Evolutionary conservation across 768 basidiomycete genomes (phyloP), one percentile per base, ranked within the genome.

Genomic region (Gloeophyllum trabeum): DNA sequence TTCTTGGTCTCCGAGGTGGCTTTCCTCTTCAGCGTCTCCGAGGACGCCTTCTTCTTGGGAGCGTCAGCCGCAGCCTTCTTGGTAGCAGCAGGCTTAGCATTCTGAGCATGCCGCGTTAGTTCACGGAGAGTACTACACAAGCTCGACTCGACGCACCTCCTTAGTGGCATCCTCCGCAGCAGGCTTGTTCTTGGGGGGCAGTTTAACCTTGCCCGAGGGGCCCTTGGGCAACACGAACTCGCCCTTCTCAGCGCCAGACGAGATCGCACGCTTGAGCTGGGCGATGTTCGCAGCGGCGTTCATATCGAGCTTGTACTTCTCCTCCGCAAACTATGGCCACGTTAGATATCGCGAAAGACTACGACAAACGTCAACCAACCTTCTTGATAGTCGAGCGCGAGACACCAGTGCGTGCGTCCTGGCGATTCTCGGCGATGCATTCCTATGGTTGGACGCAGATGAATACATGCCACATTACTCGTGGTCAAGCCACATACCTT

Each of bases 341-440:
- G 30, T 21, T 22, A 34, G 7, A 26, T 39, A 37, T 41, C 16
- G 43, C 40, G 19, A 6, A 16, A 3, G 3, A 19, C n/a, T n/a
- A 16, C 19, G 16, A 25, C 36, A 12, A 21, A 37, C 20, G 7
- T 10, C 13, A 21, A 37, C 54, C 19, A 26, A 54, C 62, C 59
- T 63, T 63, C 77, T 92, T 93, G 61, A 92, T 81, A 5, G 70
- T 70, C 18, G 66, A 62, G 38, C 90, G 73, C 12, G 87, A 90
- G 28, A 88, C 88, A 46, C 87, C 88, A 42, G 63, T 51, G 37
- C 82, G 77, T 21, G 69, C 65, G 26, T 84, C 81, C 32, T 80
- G 79, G 50, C 73, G 75, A 56, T 79, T 65, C 24, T 61, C 67
- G 43, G 63, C 54, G 57, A 92, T 83, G 54, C 81, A 84, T 61